Conservation (phyloP, 2,329 filamentous ascomycete genomes). For the Trichoderma aggressivum region DNA sequence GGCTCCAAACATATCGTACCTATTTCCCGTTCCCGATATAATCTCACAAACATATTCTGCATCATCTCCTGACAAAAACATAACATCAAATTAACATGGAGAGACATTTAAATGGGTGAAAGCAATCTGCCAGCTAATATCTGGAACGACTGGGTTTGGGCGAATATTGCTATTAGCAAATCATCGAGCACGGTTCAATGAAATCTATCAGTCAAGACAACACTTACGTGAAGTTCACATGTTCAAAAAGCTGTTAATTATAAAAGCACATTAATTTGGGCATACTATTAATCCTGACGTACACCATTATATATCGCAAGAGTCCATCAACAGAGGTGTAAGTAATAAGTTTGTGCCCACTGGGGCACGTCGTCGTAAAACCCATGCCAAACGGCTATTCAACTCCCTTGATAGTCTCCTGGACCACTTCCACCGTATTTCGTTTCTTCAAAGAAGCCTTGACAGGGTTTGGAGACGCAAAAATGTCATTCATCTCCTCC, state of each 20-base stretch:
- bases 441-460: conserved; percentile 17
- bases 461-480: conserved; percentile 24
- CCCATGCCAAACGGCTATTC: neutral
- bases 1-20: neutral
- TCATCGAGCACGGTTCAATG: neutral
- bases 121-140: neutral
- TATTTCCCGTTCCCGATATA: neutral
- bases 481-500: conserved; percentile 29
- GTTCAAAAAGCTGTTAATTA: neutral
- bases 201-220: neutral
- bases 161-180: neutral
- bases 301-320: neutral
- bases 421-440: neutral
- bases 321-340: neutral
- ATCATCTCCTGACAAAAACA: no score
- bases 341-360: neutral
- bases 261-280: neutral
- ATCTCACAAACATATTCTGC: no score
- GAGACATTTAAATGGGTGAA: neutral
- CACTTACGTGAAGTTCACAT: neutral
- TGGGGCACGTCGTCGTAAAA: neutral
- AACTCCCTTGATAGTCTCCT: neutral
- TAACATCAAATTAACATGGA: neutral
- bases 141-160: neutral
- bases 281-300: neutral